Base-by-base conservation (phyloP, 2,329 filamentous ascomycete genomes). In the Claviceps sp. region DNA sequence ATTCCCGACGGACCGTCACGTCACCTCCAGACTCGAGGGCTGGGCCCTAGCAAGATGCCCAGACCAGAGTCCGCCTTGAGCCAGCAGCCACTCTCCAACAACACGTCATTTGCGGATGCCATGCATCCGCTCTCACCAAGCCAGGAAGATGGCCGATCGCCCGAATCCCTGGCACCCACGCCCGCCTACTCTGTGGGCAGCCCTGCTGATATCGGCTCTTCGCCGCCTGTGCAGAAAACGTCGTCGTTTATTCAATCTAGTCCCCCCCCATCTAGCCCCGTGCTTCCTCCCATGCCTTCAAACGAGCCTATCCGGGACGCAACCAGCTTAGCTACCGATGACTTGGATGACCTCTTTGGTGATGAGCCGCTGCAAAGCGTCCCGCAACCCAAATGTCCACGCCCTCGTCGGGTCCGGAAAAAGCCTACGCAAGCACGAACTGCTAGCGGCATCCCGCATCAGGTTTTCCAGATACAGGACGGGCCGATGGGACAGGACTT, bases 261-360 rank as follows among this genome's bases (percentile, higher is more conserved):
- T 54, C 82, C 85, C 4, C 79, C 81, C 30, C 80, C 84, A 26
- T 95, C 90, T 2, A 97, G 91, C 63, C 93, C 91, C 2, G 76
- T 81, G 44, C 74, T 89, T 48, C 81, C 81, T 7, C 78, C 80
- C 0, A 82, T 84, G 72, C 77, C 73, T 0, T 70, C 75, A 22
- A 65, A 82, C 26, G 81, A 82, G 50, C 75, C 76, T 5, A 74
- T 83, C 56, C 74, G 75, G 7, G 74, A 75, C 6, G 88, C 95
- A 63, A 90, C 87, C 1, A 90, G 87, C 1, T 94, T 94, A 61
- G 87, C 90, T 78, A 93, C 87, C 62, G 85, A 85, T n/a, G 78
- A 81, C 6, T 65, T 85, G 16, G 78, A 85, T n/a, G 81, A 85
- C 26, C 73, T 82, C 5, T 79, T 88, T 54, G 84, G 84, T 40